Percentiles rank a stretch among this genome's conserved stretches.
Evolutionary conservation across 2,329 filamentous ascomycete genomes (phyloP).

Genomic region (Niveomyces coronatus): DNA sequence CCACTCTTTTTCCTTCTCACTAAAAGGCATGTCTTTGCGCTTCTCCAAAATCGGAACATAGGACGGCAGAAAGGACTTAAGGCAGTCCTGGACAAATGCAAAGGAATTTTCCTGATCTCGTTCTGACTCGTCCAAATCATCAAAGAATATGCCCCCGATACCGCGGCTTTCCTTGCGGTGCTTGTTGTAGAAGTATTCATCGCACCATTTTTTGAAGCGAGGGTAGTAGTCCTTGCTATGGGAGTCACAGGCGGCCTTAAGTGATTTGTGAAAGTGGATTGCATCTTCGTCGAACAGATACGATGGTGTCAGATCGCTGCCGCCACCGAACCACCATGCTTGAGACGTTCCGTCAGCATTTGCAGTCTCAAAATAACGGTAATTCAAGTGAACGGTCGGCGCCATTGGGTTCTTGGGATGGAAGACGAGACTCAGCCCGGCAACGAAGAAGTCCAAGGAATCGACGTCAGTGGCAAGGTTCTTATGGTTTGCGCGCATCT

Average conservation of each 20-base stretch:
- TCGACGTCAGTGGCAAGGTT: conserved; percentile 71
- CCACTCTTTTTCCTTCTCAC: conserved; percentile 82
- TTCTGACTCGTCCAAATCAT: conserved; percentile 82
- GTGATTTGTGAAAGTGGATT: conserved; percentile 87
- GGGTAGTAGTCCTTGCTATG: conserved; percentile 90
- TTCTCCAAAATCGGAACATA: conserved; percentile 84
- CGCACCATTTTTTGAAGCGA: conserved; percentile 96
- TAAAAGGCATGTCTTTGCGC: conserved; percentile 87
- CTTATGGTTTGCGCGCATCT: conserved; percentile 94
- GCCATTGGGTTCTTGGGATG: conserved; percentile 95
- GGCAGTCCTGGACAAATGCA: conserved; percentile 74
- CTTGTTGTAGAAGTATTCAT: conserved; percentile 92
- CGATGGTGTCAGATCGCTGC: conserved; percentile 82
- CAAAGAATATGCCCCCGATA: conserved; percentile 95
- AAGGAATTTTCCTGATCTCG: conserved; percentile 86
- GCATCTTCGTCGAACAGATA: conserved; percentile 97
- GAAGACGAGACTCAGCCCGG: conserved; percentile 83
- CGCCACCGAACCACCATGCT: conserved; percentile 97
- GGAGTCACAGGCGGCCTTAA: conserved; percentile 87
- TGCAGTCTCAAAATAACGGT: conserved; percentile 95
- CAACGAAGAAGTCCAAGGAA: conserved; percentile 87
- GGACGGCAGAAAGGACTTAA: conserved; percentile 78
- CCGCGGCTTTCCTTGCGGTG: conserved; percentile 82
- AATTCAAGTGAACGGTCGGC: conserved; percentile 95
- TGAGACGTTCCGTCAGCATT: conserved; percentile 71